Conservation (phyloP, 148 eudicot species). For the Hydrangea macrophylla region DNA sequence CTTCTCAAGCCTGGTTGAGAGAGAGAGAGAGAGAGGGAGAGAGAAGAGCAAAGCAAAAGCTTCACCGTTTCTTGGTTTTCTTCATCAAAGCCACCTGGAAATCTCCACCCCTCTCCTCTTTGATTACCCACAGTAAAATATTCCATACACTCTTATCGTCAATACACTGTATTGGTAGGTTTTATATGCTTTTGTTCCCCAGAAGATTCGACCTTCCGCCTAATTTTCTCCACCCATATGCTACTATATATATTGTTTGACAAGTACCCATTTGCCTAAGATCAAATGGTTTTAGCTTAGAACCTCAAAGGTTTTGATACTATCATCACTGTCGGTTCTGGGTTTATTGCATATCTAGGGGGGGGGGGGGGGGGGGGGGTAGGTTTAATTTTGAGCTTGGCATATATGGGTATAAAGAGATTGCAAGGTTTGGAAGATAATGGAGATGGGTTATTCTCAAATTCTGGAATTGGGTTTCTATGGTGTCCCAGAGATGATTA, state of each 20-base stretch:
- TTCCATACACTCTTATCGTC: neutral
- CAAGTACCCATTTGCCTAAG: constrained; percentile 7
- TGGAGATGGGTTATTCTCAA: constrained; percentile 29
- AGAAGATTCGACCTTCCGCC: constrained; percentile 1
- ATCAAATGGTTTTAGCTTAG: neutral
- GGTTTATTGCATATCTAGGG: neutral
- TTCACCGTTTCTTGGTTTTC: neutral
- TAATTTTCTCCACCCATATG: constrained; percentile 6
- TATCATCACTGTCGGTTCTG: neutral
- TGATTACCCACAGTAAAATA: neutral
- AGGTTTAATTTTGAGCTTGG: constrained; percentile 6
- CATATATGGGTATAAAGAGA: constrained; percentile 27
- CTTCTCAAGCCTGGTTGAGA: neutral
- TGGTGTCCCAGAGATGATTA: constrained; percentile 34
- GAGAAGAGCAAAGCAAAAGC: constrained; percentile 7
- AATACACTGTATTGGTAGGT: neutral
- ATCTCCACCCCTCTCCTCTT: constrained; percentile 5
- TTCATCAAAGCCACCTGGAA: constrained; percentile 7
- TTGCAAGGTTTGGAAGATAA: constrained; percentile 16
- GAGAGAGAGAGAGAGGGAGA: neutral
- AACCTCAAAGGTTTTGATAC: neutral
- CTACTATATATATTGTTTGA: neutral
- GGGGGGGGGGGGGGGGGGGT: neutral
- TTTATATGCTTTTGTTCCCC: neutral
- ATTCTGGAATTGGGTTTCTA: constrained; percentile 38